phyloP scores from a whole-genome alignment of 2,329 filamentous ascomycete genomes.

The Teratosphaeria epicoccoides region DNA sequence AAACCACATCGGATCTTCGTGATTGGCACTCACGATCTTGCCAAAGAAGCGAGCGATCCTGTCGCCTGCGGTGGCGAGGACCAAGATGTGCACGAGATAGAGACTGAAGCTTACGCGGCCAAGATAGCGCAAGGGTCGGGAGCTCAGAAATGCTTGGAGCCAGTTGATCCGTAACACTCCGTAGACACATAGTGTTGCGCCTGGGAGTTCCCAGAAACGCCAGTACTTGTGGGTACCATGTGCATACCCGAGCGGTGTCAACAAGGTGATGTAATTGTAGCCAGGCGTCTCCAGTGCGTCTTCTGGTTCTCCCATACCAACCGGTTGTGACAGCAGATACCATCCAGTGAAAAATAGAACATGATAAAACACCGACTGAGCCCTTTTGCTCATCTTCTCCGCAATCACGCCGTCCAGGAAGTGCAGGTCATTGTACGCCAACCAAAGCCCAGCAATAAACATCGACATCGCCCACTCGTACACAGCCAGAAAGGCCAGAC shows the following conservation, averaged over 20 bases:
- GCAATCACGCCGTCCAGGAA: slow-evolving; percentile 22
- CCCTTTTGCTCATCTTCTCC: not conserved
- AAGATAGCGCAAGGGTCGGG: slow-evolving; percentile 44
- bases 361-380: slow-evolving; percentile 1
- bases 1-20: slow-evolving; percentile 36
- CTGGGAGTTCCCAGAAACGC: slow-evolving; percentile 48
- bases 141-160: slow-evolving; percentile 43
- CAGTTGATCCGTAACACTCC: slow-evolving; percentile 37
- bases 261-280: slow-evolving; percentile 44
- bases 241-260: slow-evolving; percentile 26
- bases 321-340: slow-evolving; percentile 6
- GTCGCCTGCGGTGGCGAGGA: slow-evolving; percentile 43
- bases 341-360: slow-evolving; percentile 44
- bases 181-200: slow-evolving; percentile 43
- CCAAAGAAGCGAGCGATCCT: slow-evolving; percentile 42
- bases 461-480: slow-evolving; percentile 39
- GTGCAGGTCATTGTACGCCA: slow-evolving; percentile 55
- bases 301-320: slow-evolving; percentile 44
- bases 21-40: slow-evolving; percentile 27
- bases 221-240: slow-evolving; percentile 21
- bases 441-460: slow-evolving; percentile 40
- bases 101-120: slow-evolving; percentile 51
- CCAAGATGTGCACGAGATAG: slow-evolving; percentile 51
- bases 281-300: slow-evolving; percentile 44
- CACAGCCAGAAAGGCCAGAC: slow-evolving; percentile 37